These are phyloP conservation scores for Sporisorium exsertum DNA, from an alignment of 1,284 basidiomycete genomes.

Conservation along the genomic window DNA sequence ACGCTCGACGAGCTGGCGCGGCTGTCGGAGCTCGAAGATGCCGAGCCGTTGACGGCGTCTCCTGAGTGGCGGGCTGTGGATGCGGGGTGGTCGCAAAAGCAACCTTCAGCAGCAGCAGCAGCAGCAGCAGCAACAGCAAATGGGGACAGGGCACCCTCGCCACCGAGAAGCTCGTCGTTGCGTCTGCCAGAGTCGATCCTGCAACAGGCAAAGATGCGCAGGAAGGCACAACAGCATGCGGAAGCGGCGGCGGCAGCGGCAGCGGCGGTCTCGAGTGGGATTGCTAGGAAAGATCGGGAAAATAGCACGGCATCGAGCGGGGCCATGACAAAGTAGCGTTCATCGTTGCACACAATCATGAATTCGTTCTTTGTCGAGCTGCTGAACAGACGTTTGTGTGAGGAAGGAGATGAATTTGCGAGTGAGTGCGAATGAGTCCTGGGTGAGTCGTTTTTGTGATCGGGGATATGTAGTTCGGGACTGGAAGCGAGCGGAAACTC, in stretches of 20 bases:
- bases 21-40: constrained; percentile 46
- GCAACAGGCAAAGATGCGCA: constrained; percentile 21
- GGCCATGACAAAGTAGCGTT: neutral
- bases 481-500: too few species aligned
- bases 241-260: constrained; percentile 22
- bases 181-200: constrained; percentile 30
- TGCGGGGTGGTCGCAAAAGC: constrained; percentile 10
- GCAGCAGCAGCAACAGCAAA: constrained; percentile 5
- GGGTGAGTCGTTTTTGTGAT: too few species aligned
- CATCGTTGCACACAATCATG: neutral
- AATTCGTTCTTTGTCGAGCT: neutral
- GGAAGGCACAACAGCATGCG: constrained; percentile 20
- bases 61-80: constrained; percentile 22
- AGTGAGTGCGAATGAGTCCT: neutral
- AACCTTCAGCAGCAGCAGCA: neutral
- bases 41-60: constrained; percentile 10
- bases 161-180: constrained; percentile 11
- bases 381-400: too few species aligned
- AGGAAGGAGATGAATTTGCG: neutral
- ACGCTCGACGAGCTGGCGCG: constrained; percentile 57
- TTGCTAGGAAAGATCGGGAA: constrained; percentile 38
- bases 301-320: neutral
- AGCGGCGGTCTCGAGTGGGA: constrained; percentile 30
- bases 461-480: too few species aligned
- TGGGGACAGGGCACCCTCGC: constrained; percentile 4